A percentile compares a stretch with the other conserved stretches of the same genome.
Evolutionary conservation across 1,284 basidiomycete genomes (phyloP).

Genomic region (Erythrobasidium hasegawianum): DNA sequence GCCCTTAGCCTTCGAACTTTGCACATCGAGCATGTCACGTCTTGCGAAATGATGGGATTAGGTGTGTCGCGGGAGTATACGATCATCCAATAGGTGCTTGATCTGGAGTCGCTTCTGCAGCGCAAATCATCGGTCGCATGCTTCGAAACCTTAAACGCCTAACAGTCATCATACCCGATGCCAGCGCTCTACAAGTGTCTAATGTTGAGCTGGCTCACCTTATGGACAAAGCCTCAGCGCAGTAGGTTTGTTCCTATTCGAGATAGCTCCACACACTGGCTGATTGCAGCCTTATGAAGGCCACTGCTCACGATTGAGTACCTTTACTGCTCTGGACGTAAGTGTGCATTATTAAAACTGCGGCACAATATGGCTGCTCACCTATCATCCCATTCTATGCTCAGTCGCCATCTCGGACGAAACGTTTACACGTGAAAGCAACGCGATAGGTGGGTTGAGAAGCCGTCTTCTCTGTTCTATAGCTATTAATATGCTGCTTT

Average conservation of each 20-base stretch:
- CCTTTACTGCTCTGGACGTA: neutral
- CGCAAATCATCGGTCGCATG: constrained; percentile 20
- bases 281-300: too few relatives aligned
- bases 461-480: too few relatives aligned
- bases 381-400: too few relatives aligned
- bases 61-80: neutral
- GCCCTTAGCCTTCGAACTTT: constrained; percentile 6
- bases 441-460: neutral
- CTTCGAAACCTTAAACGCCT: constrained; percentile 8
- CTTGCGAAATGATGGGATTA: constrained; percentile 10
- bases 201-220: constrained; percentile 24
- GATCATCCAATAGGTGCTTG: neutral
- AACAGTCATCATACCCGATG: constrained; percentile 25
- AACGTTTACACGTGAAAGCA: neutral
- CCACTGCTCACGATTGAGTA: constrained; percentile 1
- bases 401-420: constrained; percentile 2
- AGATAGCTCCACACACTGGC: too few relatives aligned
- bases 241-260: neutral
- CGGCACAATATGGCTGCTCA: too few relatives aligned
- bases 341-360: too few relatives aligned
- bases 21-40: constrained; percentile 28
- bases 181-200: constrained; percentile 8
- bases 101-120: neutral
- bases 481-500: too few relatives aligned
- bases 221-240: constrained; percentile 8